Evolutionary conservation across 75 land plant genomes (phyloP).

Genomic region (Selaginella moellendorffii): DNA sequence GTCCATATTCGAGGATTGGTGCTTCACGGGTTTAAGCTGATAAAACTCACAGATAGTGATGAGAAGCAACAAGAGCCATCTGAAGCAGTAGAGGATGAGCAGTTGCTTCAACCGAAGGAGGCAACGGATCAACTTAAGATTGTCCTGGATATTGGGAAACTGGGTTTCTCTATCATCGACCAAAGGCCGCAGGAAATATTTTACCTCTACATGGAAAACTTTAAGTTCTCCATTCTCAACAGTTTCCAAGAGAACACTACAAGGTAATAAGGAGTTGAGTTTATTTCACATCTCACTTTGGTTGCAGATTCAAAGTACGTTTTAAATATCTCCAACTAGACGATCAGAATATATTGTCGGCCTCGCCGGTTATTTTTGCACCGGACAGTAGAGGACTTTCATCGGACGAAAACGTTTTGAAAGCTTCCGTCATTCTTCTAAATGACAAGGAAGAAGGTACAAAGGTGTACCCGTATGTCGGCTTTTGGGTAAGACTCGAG

Average conservation of each 20-base stretch:
- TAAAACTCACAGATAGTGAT: background rate
- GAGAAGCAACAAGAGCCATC: background rate
- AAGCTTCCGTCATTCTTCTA: conserved; percentile 41
- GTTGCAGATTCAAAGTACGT: conserved; percentile 58
- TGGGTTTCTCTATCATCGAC: conserved; percentile 78
- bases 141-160: conserved; percentile 27
- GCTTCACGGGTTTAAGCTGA: background rate
- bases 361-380: conserved; percentile 79
- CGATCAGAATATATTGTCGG: conserved; percentile 70
- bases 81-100: background rate
- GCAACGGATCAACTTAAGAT: background rate
- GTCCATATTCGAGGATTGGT: background rate
- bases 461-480: conserved; percentile 66
- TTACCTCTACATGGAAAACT: conserved; percentile 60
- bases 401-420: conserved; percentile 50
- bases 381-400: too few relatives aligned
- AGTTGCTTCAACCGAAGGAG: too few relatives aligned
- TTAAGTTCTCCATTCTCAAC: conserved; percentile 27
- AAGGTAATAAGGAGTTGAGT: too few relatives aligned
- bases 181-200: conserved; percentile 67
- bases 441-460: conserved; percentile 56
- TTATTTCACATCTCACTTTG: background rate
- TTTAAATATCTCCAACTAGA: conserved; percentile 72
- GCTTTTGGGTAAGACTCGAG: conserved; percentile 40
- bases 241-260: background rate